A percentile compares a stretch with the other conserved stretches of the same genome.
phyloP scores from a whole-genome alignment of 768 basidiomycete species.

The Leccinum pellstonianum region DNA sequence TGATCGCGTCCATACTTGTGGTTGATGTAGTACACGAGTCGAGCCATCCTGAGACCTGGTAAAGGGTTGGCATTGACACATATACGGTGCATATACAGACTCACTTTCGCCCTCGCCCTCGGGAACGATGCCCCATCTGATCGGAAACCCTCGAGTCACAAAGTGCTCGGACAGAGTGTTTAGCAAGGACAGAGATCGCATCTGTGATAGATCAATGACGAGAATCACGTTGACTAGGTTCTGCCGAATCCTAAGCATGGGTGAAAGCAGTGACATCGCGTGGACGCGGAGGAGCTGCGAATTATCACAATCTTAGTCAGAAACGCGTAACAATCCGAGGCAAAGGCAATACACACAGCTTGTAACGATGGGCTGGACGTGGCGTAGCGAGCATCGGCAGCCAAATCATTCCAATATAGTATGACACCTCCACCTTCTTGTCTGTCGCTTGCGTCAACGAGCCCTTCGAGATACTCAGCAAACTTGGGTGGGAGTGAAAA shows the following conservation, averaged over 20 bases:
- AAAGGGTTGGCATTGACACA: neutral
- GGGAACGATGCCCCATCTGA: constrained; percentile 85
- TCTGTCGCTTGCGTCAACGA: constrained; percentile 92
- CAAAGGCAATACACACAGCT: constrained; percentile 37
- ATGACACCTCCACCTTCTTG: constrained; percentile 72
- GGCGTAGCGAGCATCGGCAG: constrained; percentile 70
- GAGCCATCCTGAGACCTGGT: constrained; percentile 67
- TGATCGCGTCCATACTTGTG: constrained; percentile 59
- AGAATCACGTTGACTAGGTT: constrained; percentile 87
- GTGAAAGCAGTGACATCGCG: constrained; percentile 62
- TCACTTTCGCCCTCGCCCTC: constrained; percentile 46
- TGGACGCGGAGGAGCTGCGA: constrained; percentile 29
- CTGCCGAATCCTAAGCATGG: constrained; percentile 67
- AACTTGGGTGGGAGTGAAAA: constrained; percentile 66
- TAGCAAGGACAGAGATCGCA: constrained; percentile 59
- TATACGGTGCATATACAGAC: neutral
- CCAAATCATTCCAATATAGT: constrained; percentile 89
- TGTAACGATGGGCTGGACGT: constrained; percentile 51
- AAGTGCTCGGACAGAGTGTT: constrained; percentile 62
- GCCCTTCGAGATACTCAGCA: constrained; percentile 47
- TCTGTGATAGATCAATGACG: constrained; percentile 73
- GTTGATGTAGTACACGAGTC: constrained; percentile 65
- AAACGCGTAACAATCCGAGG: neutral
- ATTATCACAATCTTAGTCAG: constrained; percentile 3
- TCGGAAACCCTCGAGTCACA: constrained; percentile 69